These are phyloP conservation scores for Acanthamoeba lenticulata DNA, from an alignment of 208 protist genomes.

Conservation along the genomic window DNA sequence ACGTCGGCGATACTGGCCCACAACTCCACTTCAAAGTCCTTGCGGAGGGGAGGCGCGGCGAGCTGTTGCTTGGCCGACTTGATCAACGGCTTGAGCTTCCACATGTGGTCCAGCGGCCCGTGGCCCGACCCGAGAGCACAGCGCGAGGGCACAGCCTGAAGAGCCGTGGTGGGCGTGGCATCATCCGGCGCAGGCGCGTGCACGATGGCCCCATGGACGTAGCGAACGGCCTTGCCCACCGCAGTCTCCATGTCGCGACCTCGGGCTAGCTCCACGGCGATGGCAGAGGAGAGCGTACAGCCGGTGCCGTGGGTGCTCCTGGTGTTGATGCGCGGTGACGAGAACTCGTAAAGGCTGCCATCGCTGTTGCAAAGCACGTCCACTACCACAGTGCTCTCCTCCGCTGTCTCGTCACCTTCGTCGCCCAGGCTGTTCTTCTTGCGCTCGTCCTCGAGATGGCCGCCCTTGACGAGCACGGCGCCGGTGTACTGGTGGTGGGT, in stretches of 20 bases:
- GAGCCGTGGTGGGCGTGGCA: background rate
- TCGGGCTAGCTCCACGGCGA: conserved; percentile 66
- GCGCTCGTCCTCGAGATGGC: conserved; percentile 64
- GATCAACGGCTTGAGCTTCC: conserved; percentile 25
- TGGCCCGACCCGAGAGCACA: conserved; percentile 1
- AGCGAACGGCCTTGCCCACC: background rate
- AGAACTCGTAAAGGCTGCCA: background rate
- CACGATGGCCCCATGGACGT: conserved; percentile 33
- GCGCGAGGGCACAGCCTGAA: background rate
- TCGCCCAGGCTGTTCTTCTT: background rate
- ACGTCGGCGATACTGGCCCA: background rate
- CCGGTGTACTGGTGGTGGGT: background rate
- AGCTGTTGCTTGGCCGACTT: background rate
- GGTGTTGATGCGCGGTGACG: conserved; percentile 39
- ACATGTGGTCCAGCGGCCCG: conserved; percentile 52
- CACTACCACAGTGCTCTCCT: background rate
- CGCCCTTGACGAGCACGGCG: conserved; percentile 75
- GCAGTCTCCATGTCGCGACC: background rate
- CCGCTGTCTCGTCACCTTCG: background rate
- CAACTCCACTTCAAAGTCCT: background rate
- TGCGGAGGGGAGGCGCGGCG: no score
- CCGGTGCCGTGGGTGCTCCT: conserved; percentile 77
- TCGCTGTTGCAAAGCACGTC: conserved; percentile 74
- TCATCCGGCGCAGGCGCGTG: conserved; percentile 3
- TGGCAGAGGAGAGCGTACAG: conserved; percentile 72